Conservation (phyloP, 345 rosid species). For the Kernera saxatilis region DNA sequence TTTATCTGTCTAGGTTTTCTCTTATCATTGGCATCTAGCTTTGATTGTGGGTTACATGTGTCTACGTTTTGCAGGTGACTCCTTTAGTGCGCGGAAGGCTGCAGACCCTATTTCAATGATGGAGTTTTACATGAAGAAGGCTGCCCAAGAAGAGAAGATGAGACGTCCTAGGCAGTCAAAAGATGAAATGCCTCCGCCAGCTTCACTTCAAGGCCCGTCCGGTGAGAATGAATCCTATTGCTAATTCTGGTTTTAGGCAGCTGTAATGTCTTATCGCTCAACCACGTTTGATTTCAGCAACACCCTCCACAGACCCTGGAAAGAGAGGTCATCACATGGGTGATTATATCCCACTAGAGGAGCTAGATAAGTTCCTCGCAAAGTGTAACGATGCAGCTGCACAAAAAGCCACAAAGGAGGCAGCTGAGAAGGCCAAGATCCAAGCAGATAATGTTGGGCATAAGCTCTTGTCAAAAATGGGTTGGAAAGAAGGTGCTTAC, state of each 20-base stretch:
- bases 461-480: slow-evolving; percentile 92
- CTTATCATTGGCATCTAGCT: neutral
- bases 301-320: slow-evolving; percentile 31
- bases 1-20: neutral
- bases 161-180: slow-evolving; percentile 92
- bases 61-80: slow-evolving; percentile 28
- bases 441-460: slow-evolving; percentile 98
- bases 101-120: slow-evolving; percentile 95
- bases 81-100: slow-evolving; percentile 33
- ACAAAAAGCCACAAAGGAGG: slow-evolving; percentile 58
- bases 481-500: slow-evolving; percentile 93
- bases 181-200: slow-evolving; percentile 99
- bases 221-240: slow-evolving; percentile 16
- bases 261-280: slow-evolving; percentile 11
- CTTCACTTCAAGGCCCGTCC: slow-evolving; percentile 74
- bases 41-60: slow-evolving; percentile 10
- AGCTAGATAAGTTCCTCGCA: slow-evolving; percentile 91
- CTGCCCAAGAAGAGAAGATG: slow-evolving; percentile 91
- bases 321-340: slow-evolving; percentile 99
- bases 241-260: slow-evolving; percentile 3
- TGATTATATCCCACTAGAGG: slow-evolving; percentile 86
- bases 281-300: slow-evolving; percentile 20
- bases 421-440: slow-evolving; percentile 74
- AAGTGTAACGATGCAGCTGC: slow-evolving; percentile 73
- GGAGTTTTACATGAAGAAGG: slow-evolving; percentile 98